Base-by-base conservation (phyloP, 345 rosid genomes). In the Physaria fendleri region DNA sequence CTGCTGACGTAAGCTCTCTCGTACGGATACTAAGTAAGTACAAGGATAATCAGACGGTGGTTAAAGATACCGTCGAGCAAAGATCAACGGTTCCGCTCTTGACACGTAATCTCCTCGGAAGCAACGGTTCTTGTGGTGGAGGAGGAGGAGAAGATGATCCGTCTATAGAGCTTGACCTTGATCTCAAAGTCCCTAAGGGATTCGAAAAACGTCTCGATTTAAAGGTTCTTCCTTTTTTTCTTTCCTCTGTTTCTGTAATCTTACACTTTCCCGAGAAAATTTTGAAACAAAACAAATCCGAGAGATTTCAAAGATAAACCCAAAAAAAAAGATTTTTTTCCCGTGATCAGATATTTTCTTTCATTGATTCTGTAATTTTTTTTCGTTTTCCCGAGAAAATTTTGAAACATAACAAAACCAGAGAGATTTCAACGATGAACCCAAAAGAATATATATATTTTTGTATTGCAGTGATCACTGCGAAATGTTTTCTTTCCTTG, bases 181-280 rank as follows among this genome's bases (percentile, higher is more conserved):
- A 93, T 49, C 66, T 85, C 11, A 79, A 87, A 54, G 99, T 86
- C 9, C 97, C 99, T 8, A 27, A 21, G 18, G 97, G 99, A 27
- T 93, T 87, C 85, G 97, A 93, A 70, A 93, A 93, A 64, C 85
- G 92, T 12, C 84, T 93, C 18, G 97, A 93, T 53, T 74, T 89
- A 68, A 83, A 83, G 94, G 99, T 92, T 60, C 22, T 33, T 39
- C 28, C 10, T n/a, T n/a, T n/a, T n/a, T n/a, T n/a, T n/a, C n/a
- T n/a, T n/a, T n/a, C n/a, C n/a, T n/a, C n/a, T n/a, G n/a, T n/a
- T n/a, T n/a, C n/a, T n/a, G n/a, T n/a, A n/a, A n/a, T n/a, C n/a
- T n/a, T n/a, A n/a, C n/a, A n/a, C n/a, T n/a, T n/a, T n/a, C n/a
- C n/a, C n/a, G n/a, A n/a, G n/a, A n/a, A n/a, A n/a, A n/a, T n/a